Percentiles rank a stretch among this genome's conserved stretches.
Conservation (phyloP, 1,284 basidiomycete genomes). For the Austroboletus rostrupii region DNA sequence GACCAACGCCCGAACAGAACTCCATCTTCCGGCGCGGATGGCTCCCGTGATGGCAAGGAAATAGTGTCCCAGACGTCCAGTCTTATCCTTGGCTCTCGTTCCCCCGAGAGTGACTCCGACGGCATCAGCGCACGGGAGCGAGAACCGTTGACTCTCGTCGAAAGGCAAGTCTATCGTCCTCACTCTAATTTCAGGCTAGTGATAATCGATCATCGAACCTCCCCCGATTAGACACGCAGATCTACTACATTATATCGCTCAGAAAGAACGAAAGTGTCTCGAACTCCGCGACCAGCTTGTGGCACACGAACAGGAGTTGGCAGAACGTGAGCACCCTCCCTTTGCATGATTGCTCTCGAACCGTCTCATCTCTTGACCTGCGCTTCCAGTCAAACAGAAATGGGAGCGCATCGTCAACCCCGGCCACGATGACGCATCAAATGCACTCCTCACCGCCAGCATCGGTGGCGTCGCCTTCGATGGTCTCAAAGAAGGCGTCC, state of each 20-base stretch:
- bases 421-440: constrained; percentile 36
- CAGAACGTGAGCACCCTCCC: constrained; percentile 42
- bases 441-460: constrained; percentile 1
- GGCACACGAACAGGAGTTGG: constrained; percentile 65
- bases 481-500: constrained; percentile 63
- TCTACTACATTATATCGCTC: constrained; percentile 71
- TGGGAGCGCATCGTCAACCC: constrained; percentile 75
- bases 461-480: constrained; percentile 42
- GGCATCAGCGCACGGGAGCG: constrained; percentile 13
- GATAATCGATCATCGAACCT: background rate
- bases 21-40: constrained; percentile 1
- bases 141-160: constrained; percentile 27
- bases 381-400: constrained; percentile 60
- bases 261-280: constrained; percentile 77
- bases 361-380: background rate
- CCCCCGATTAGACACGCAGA: constrained; percentile 61
- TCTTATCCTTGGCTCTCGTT: constrained; percentile 13
- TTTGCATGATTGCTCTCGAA: too few relatives aligned
- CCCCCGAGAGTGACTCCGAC: constrained; percentile 16
- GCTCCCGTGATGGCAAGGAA: constrained; percentile 12
- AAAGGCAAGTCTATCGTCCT: constrained; percentile 21
- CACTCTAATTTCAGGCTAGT: background rate
- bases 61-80: constrained; percentile 20
- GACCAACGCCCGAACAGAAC: constrained; percentile 11
- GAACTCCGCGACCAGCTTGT: constrained; percentile 71